A percentile compares a stretch with the other conserved stretches of the same genome.
Evolutionary conservation across 768 basidiomycete species (phyloP).

Genomic region (Podaxis sp.): DNA sequence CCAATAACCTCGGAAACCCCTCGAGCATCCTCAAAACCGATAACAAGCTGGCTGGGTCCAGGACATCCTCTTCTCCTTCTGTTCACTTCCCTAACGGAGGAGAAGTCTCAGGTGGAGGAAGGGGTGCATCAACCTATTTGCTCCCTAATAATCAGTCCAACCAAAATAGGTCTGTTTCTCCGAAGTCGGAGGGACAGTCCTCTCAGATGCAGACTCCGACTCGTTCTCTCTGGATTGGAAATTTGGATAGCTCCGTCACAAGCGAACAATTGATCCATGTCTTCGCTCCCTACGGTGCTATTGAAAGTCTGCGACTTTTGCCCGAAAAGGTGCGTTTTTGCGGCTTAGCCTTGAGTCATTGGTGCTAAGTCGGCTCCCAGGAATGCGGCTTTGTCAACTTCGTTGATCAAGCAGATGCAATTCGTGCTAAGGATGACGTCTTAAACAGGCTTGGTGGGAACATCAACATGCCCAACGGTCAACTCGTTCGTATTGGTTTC

Average conservation of each 20-base stretch:
- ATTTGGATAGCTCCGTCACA: constrained; percentile 91
- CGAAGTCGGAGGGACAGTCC: constrained; percentile 70
- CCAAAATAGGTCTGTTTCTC: constrained; percentile 75
- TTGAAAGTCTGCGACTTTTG: constrained; percentile 90
- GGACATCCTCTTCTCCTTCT: constrained; percentile 47
- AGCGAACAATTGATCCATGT: constrained; percentile 94
- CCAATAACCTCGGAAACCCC: constrained; percentile 39
- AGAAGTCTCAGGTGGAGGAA: constrained; percentile 41
- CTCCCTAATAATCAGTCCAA: constrained; percentile 48
- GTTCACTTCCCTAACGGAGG: constrained; percentile 72
- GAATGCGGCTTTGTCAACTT: constrained; percentile 99
- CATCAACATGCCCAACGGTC: constrained; percentile 92
- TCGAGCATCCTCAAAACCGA: constrained; percentile 64
- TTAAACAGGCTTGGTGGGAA: constrained; percentile 93
- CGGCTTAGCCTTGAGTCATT: neutral
- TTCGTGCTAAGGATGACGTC: constrained; percentile 97
- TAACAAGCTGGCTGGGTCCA: constrained; percentile 42
- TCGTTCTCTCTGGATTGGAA: constrained; percentile 97
- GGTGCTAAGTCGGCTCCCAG: constrained; percentile 37
- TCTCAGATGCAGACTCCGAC: constrained; percentile 91
- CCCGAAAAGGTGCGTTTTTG: constrained; percentile 83
- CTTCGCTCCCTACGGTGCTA: constrained; percentile 95
- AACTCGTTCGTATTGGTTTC: constrained; percentile 96
- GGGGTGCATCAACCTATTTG: constrained; percentile 64
- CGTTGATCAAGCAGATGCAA: constrained; percentile 92